A percentile compares a stretch with the other conserved stretches of the same genome.
Conservation (phyloP, 306 rosid species). For the Benincasa hispida region DNA sequence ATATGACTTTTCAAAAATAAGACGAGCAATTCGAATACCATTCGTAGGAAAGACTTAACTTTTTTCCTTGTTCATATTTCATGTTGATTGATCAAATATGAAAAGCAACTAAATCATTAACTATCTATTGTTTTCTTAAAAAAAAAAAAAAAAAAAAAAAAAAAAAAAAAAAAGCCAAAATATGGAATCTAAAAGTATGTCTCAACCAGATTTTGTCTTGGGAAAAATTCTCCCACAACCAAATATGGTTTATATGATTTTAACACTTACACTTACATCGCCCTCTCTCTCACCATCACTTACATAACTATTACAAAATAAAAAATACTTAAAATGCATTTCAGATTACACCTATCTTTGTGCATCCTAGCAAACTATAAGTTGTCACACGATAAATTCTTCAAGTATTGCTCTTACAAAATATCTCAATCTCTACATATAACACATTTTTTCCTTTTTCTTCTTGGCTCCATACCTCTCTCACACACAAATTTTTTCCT, state of each 20-base stretch:
- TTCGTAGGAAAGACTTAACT: neutral
- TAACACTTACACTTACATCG: neutral
- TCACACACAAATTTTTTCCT: neutral
- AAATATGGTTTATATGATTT: neutral
- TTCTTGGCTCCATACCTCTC: neutral
- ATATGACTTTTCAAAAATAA: too few species aligned
- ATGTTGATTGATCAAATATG: neutral
- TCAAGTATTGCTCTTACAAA: too few species aligned
- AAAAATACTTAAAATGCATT: too few species aligned
- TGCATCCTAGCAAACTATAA: too few species aligned
- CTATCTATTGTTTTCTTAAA: neutral
- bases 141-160: too few species aligned
- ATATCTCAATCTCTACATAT: too few species aligned
- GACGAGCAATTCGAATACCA: too few species aligned
- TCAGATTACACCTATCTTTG: too few species aligned
- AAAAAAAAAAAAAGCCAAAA: neutral
- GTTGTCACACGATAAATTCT: too few species aligned
- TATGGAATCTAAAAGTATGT: neutral
- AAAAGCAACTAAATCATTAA: neutral
- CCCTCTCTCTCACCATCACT: neutral
- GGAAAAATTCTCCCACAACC: neutral
- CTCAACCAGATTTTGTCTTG: neutral
- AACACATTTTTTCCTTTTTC: too few species aligned
- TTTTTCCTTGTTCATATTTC: too few species aligned
- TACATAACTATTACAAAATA: neutral